Evolutionary conservation across 768 basidiomycete species (phyloP).

Genomic region (Rhodotorula paludigena): DNA sequence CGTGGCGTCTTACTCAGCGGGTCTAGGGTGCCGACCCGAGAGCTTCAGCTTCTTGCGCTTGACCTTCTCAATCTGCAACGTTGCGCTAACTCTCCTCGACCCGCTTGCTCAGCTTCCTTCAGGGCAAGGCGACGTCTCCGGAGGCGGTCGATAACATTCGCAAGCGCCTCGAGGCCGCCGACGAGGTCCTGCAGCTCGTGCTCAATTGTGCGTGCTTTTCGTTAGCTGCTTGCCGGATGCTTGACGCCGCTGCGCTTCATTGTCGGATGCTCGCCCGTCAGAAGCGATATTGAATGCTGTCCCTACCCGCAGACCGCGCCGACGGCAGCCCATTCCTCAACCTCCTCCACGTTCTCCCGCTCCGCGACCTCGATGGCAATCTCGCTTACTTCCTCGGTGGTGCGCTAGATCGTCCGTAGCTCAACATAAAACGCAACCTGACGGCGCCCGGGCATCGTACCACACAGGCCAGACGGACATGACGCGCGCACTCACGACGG

Average conservation of each 20-base stretch:
- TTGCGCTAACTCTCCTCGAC: neutral
- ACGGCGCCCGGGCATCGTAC: no score
- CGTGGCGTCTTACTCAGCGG: neutral
- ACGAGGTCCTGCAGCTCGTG: constrained; percentile 22
- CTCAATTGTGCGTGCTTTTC: constrained; percentile 19
- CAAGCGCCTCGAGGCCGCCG: neutral
- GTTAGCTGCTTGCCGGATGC: neutral
- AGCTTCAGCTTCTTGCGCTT: no score
- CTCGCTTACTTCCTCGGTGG: constrained; percentile 31
- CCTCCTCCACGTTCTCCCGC: constrained; percentile 24
- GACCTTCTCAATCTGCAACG: neutral
- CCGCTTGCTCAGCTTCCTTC: constrained; percentile 19
- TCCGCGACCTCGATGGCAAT: constrained; percentile 17
- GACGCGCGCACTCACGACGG: constrained; percentile 17
- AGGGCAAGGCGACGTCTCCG: constrained; percentile 16
- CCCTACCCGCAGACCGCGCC: no score
- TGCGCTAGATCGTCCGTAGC: no score
- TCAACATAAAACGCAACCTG: no score
- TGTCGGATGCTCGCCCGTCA: neutral
- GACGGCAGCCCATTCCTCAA: constrained; percentile 10
- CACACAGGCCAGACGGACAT: constrained; percentile 23
- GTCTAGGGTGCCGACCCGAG: no score
- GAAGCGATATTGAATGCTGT: no score
- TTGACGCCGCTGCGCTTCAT: neutral
- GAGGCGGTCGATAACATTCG: constrained; percentile 10